phyloP scores from a whole-genome alignment of 148 eudicot species.

The Simmondsia chinensis region DNA sequence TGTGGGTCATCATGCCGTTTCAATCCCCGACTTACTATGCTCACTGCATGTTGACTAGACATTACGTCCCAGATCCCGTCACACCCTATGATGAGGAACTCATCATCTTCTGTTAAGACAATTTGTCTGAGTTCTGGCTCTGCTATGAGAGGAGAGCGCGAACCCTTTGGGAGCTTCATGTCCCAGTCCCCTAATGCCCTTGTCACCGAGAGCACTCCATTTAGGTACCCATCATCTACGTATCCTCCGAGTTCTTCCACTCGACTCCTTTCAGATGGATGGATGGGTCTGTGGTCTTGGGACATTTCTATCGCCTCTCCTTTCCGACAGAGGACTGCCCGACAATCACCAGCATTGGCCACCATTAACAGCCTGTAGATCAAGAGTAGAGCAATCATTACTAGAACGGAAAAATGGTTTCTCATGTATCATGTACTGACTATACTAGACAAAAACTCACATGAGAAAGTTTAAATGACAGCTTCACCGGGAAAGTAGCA shows the following conservation, averaged over 20 bases:
- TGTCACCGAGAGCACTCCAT: slow-evolving; percentile 65
- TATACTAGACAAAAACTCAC: no score
- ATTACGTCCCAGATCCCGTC: slow-evolving; percentile 89
- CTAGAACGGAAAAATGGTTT: no score
- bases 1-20: slow-evolving; percentile 68
- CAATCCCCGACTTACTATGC: slow-evolving; percentile 60
- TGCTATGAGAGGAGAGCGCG: slow-evolving; percentile 59
- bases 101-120: slow-evolving; percentile 63
- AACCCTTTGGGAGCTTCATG: slow-evolving; percentile 61
- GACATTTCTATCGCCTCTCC: slow-evolving; percentile 84
- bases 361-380: slow-evolving; percentile 65
- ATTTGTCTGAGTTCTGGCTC: slow-evolving; percentile 64
- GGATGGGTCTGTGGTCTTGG: slow-evolving; percentile 67
- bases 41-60: slow-evolving; percentile 81
- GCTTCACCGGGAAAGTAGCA: no score
- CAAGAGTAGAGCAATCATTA: background rate
- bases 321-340: slow-evolving; percentile 80
- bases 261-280: slow-evolving; percentile 38
- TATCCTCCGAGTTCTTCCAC: slow-evolving; percentile 64
- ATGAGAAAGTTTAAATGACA: no score
- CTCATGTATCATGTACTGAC: no score
- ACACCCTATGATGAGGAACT: slow-evolving; percentile 79
- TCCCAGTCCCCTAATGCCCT: slow-evolving; percentile 92
- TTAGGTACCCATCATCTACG: slow-evolving; percentile 69
- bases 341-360: slow-evolving; percentile 79